Base-by-base conservation (phyloP, 1,284 basidiomycete genomes). In the Tilletia walkeri region DNA sequence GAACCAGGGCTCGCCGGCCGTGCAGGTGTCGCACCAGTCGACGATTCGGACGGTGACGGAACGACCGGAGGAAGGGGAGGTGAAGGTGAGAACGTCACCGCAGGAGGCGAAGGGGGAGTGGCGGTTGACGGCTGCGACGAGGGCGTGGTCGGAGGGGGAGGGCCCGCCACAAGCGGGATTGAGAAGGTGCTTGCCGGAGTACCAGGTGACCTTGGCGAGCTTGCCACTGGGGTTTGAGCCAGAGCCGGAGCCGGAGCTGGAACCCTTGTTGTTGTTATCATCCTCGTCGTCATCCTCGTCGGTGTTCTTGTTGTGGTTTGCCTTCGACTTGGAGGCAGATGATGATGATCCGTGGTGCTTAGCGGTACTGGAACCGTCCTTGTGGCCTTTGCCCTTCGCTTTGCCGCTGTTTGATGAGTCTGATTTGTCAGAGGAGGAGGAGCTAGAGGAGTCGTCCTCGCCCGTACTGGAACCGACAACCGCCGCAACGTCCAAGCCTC, bases 1-100 rank as follows among this genome's bases (percentile, higher is more conserved):
- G 65, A 66, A 48, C 41, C 65, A 48, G 30, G 63, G 48, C 5
- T 48, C 59, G 14, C 3, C 18, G 34, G 59, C 34, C n/a, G 59
- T 36, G 59, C 59, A 63, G 6, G 36, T 63, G 59, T 63, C 59
- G 59, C 59, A 63, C 38, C 59, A 63, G 59, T 63, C 59, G 39
- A 63, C 59, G 59, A 63, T 39, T 9, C 36, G 30, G 36, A 63
- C 59, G 6, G 59, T 63, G 59, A 63, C 59, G 38, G 18, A 38
- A 4, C 59, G 34, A 12, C 59, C 59, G n/a, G 30, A 36, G 3
- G 30, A 39, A 36, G 59, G 59, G 12, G 59, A 63, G 7, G 30
- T 24, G 6, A 63, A n/a, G 34, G 30, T 63, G 59, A 63, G 30
- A 16, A 63, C 36, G 38, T 63, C 59, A 2, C 59, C 59, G 36